phyloP scores from a whole-genome alignment of 257 asterid species.

The Rehmannia glutinosa region DNA sequence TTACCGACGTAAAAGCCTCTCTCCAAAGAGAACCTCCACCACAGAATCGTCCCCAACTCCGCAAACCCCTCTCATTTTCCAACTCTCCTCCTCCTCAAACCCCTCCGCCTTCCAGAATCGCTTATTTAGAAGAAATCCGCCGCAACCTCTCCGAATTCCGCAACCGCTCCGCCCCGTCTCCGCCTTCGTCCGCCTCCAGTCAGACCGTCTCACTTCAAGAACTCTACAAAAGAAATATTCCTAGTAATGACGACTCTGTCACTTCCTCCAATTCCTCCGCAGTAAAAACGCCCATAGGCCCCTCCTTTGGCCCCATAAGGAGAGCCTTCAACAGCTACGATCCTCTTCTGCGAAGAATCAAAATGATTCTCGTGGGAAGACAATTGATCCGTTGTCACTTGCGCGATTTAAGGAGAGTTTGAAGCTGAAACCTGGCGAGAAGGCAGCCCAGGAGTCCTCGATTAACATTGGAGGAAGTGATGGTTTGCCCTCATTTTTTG shows the following conservation, averaged over 20 bases:
- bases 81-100: background rate
- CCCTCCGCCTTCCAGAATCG: slow-evolving; percentile 12
- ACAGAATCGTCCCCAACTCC: slow-evolving; percentile 14
- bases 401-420: slow-evolving; percentile 10
- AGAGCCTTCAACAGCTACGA: slow-evolving; percentile 18
- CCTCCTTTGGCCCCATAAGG: slow-evolving; percentile 11
- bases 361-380: background rate
- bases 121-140: slow-evolving; percentile 18
- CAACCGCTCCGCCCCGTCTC: slow-evolving; percentile 23
- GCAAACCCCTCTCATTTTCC: slow-evolving; percentile 6
- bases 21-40: slow-evolving; percentile 22
- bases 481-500: slow-evolving; percentile 13
- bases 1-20: slow-evolving; percentile 30
- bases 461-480: slow-evolving; percentile 19
- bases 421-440: slow-evolving; percentile 13
- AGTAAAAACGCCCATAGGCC: background rate
- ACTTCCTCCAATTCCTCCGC: background rate
- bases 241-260: background rate
- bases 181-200: slow-evolving; percentile 13
- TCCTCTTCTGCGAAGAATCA: background rate
- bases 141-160: slow-evolving; percentile 33
- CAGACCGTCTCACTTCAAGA: slow-evolving; percentile 27
- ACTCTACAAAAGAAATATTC: slow-evolving; percentile 22
- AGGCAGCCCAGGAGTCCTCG: slow-evolving; percentile 1
- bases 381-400: background rate